Evolutionary conservation across 2,329 filamentous ascomycete species (phyloP), one percentile per base, ranked within the genome.

Genomic region (Orbilia blumenaviensis): DNA sequence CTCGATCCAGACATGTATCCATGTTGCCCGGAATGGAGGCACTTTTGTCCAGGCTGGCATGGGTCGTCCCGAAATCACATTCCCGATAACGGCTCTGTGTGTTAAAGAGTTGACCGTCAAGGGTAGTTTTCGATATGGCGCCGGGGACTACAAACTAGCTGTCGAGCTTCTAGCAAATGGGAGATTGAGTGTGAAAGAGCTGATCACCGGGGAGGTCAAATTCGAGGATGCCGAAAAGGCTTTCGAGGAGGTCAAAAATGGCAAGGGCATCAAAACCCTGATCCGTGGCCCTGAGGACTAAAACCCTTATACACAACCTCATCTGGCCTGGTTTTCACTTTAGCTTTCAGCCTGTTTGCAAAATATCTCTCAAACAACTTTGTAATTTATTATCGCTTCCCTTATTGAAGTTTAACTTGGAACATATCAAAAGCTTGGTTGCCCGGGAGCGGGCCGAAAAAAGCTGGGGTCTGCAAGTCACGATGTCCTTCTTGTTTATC

Each of bases 1-100:
- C 0, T 91, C 89, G 8, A 92, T 94, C 80, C 91, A 94, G 84
- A 87, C 91, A 0, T 88, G 87, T 34, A 87, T 94, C 80, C 90
- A 94, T 83, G 87, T 87, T 18, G 87, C 93, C 25, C 87, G 89
- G 78, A 86, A 86, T 52, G 92, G 92, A 67, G 92, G 92, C 32
- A 90, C 87, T 14, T 94, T 92, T 80, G 90, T 96, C 7, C 93
- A 96, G 84, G 92, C 90, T 74, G 94, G 94, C 66, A 96, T 97
- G 93, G 94, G 94, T 81, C 91, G 91, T 82, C 83, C 89, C 41
- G 92, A 97, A 81, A 94, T 97, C 82, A 91, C 84, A 7, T 97
- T 97, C 85, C 94, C 94, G 61, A 96, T 98, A 82, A 92, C 94
- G 88, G 91, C 92, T 3, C 86, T 96, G 81, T 96, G 93, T 83